Evolutionary conservation across 2,329 filamentous ascomycete genomes (phyloP), one percentile per base, ranked within the genome.

Genomic region (Trichophyton rubrum): DNA sequence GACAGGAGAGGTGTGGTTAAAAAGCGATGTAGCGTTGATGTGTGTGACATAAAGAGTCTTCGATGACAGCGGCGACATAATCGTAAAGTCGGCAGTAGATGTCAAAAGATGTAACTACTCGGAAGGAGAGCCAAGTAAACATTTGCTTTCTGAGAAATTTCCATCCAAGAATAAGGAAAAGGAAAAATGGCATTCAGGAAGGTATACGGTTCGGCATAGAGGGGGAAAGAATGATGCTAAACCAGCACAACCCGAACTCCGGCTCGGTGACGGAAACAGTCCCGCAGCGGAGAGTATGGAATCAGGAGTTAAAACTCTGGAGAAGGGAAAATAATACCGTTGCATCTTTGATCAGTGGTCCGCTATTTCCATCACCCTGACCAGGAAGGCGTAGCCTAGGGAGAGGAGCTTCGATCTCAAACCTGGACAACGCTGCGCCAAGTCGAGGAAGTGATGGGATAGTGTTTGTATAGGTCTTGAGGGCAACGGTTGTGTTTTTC

Each of bases 21-120:
- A 95, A 63, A 85, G 87, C 0, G 93, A 90, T 1, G 87, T 90
- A 5, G 92, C 92, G 68, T 95, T 87, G 67, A 97, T 82, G 58
- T 79, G 80, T 41, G 89, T 89, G 64, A 99, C 82, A 67, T 85
- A 88, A 17, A 97, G 74, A 0, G 85, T 89, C 58, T 87, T 87
- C 61, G 84, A 77, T 45, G 78, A 75, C 7, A 97, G 78, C 0
- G 93, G 93, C 0, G 91, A 96, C 43, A 85, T 80, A 22, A 97
- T 80, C 0, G 83, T 85, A 72, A 99, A 96, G 0, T 86, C 84
- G 2, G 92, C 92, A 0, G 90, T 90, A 0, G 90, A 95, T 15
- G 89, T 88, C 64, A 93, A 80, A 59, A 97, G 74, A 74, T 97
- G 90, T 73, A 99, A 79, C 72, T 73, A 61, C 33, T 47, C 45